A percentile compares a stretch with the other conserved stretches of the same genome.
Conservation (phyloP, 1,284 basidiomycete genomes). For the Ustilago nuda region DNA sequence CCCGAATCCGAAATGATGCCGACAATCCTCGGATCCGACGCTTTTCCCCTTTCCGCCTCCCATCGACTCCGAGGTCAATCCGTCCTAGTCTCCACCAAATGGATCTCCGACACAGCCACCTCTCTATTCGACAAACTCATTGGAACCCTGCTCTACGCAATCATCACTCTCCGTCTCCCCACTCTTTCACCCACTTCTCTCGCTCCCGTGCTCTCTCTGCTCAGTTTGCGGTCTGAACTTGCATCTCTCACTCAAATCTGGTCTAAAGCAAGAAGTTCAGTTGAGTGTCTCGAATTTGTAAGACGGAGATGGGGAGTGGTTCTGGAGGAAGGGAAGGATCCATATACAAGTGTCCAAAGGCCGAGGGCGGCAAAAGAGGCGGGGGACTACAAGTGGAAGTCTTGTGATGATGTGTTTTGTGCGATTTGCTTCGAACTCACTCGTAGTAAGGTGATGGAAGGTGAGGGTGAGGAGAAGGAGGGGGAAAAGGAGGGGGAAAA, state of each 20-base stretch:
- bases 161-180: constrained; percentile 50
- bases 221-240: constrained; percentile 49
- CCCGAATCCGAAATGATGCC: constrained; percentile 9
- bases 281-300: constrained; percentile 60
- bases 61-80: constrained; percentile 43
- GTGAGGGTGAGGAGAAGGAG: background rate
- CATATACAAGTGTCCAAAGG: constrained; percentile 21
- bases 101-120: constrained; percentile 51
- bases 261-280: constrained; percentile 37
- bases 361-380: constrained; percentile 30
- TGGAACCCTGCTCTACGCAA: constrained; percentile 45
- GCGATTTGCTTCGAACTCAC: constrained; percentile 57
- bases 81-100: constrained; percentile 49
- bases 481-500: background rate
- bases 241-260: constrained; percentile 44
- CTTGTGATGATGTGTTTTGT: constrained; percentile 47
- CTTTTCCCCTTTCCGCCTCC: constrained; percentile 5
- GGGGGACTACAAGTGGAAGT: constrained; percentile 50
- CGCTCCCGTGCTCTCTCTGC: constrained; percentile 50
- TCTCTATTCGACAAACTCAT: constrained; percentile 45
- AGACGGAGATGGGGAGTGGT: constrained; percentile 48
- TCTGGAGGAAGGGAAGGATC: constrained; percentile 26
- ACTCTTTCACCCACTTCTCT: constrained; percentile 55
- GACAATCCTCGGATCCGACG: background rate
- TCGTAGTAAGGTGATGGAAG: constrained; percentile 1